These are phyloP conservation scores for Pestalotiopsis sp. DNA, from an alignment of 2,329 filamentous ascomycete genomes.

Conservation along the genomic window DNA sequence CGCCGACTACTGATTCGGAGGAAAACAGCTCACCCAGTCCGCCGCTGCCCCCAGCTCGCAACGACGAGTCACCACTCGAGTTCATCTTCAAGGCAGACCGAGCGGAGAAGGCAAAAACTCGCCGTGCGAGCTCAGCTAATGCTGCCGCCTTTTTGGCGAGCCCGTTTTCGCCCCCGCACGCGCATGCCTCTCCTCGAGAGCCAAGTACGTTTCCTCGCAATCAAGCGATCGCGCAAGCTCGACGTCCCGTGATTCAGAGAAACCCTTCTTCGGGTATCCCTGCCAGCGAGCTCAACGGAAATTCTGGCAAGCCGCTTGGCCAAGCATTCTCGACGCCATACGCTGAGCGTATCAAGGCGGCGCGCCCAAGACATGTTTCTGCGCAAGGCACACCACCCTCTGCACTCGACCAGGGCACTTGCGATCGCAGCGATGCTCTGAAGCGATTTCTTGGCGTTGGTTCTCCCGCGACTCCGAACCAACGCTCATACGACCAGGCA, in stretches of 20 bases:
- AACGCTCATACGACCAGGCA: slow-evolving; percentile 15
- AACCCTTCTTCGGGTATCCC: slow-evolving; percentile 61
- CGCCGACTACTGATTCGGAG: slow-evolving; percentile 55
- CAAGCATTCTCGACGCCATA: slow-evolving; percentile 72
- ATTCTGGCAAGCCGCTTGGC: slow-evolving; percentile 57
- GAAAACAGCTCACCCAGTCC: slow-evolving; percentile 49
- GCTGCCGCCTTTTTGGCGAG: slow-evolving; percentile 37
- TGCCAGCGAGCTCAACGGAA: slow-evolving; percentile 69
- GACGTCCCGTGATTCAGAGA: slow-evolving; percentile 40
- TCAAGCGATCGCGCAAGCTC: slow-evolving; percentile 35
- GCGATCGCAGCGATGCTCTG: slow-evolving; percentile 51
- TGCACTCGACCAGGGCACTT: slow-evolving; percentile 18
- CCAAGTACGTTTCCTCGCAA: slow-evolving; percentile 32
- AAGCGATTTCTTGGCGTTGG: slow-evolving; percentile 53
- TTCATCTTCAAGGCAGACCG: slow-evolving; percentile 88
- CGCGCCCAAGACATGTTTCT: slow-evolving; percentile 37
- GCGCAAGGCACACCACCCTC: slow-evolving; percentile 22
- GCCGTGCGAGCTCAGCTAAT: slow-evolving; percentile 55
- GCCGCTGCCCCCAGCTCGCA: slow-evolving; percentile 32
- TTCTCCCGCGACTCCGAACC: slow-evolving; percentile 12
- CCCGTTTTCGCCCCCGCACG: slow-evolving; percentile 56
- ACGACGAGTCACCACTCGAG: slow-evolving; percentile 77
- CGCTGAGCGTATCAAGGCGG: slow-evolving; percentile 62
- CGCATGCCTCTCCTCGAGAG: slow-evolving; percentile 35
- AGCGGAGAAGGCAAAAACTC: slow-evolving; percentile 70